These are phyloP conservation scores for Solanum chacoense DNA, from an alignment of 305 asterid species.

Conservation along the genomic window DNA sequence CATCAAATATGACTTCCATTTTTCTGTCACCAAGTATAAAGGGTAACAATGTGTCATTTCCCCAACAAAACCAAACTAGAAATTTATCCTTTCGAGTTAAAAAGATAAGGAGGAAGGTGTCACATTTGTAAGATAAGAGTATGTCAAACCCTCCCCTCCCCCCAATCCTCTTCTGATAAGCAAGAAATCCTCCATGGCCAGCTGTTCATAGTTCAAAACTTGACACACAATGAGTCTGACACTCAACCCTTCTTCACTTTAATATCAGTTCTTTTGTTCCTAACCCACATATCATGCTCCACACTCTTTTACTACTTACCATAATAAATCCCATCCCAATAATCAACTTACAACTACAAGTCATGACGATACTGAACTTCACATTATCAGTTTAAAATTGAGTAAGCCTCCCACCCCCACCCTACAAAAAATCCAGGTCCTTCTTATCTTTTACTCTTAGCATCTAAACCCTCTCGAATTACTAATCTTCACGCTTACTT, in stretches of 20 bases:
- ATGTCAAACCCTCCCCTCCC: not conserved
- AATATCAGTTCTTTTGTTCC: not conserved
- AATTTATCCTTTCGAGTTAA: not conserved
- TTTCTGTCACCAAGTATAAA: not conserved
- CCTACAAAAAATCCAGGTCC: not conserved
- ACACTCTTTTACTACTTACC: not conserved
- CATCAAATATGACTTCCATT: not conserved
- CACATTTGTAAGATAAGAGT: not conserved
- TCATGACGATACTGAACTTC: not conserved
- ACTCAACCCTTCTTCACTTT: not conserved
- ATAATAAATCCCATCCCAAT: not conserved
- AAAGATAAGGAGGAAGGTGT: not conserved
- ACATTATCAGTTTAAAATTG: not conserved
- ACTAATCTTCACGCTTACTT: not conserved
- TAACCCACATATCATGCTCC: not conserved
- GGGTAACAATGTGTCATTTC: not conserved
- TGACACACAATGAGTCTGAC: not conserved
- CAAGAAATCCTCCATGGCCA: not conserved
- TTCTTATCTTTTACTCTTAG: not conserved
- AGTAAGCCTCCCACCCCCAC: not conserved
- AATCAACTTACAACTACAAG: not conserved
- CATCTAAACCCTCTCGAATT: not conserved
- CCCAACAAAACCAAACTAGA: not conserved
- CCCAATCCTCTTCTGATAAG: not conserved
- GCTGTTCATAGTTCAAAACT: not conserved